Percentiles rank a stretch among this genome's conserved stretches.
Conservation (phyloP, 2,329 filamentous ascomycete genomes). For the Alternaria triticimaculans region DNA sequence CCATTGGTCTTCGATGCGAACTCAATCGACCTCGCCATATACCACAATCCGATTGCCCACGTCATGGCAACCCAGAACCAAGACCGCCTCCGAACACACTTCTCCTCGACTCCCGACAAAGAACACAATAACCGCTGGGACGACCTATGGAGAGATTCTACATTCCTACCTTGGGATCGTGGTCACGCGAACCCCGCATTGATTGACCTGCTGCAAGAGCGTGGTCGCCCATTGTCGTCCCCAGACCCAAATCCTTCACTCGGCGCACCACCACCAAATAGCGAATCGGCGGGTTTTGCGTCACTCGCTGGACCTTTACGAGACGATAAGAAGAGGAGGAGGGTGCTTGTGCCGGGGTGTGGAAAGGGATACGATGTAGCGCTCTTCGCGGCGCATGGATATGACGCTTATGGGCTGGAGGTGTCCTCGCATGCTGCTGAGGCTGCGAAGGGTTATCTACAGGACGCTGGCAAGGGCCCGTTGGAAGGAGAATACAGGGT, state of each 20-base stretch:
- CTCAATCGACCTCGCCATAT: background rate
- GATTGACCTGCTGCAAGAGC: constrained; percentile 56
- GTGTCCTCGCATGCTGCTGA: constrained; percentile 60
- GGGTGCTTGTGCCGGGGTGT: constrained; percentile 80
- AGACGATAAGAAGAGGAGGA: constrained; percentile 50
- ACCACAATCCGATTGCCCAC: background rate
- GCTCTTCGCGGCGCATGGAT: constrained; percentile 75
- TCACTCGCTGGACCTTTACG: constrained; percentile 21
- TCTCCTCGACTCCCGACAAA: constrained; percentile 50
- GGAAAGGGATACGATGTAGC: constrained; percentile 83
- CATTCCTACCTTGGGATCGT: constrained; percentile 65
- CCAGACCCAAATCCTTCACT: constrained; percentile 25
- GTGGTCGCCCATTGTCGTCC: constrained; percentile 13
- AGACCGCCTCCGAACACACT: constrained; percentile 50
- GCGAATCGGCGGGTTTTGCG: constrained; percentile 3
- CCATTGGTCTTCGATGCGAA: background rate
- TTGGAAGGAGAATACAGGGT: constrained; percentile 54
- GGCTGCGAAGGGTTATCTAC: constrained; percentile 54
- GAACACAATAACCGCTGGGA: constrained; percentile 42
- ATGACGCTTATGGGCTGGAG: constrained; percentile 79
- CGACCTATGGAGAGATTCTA: constrained; percentile 12
- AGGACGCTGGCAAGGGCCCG: constrained; percentile 38
- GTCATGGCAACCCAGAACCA: constrained; percentile 39
- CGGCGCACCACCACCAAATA: constrained; percentile 19
- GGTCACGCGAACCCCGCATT: constrained; percentile 66